phyloP scores from a whole-genome alignment of 164 flowering plant species.

The Vitis riparia region DNA sequence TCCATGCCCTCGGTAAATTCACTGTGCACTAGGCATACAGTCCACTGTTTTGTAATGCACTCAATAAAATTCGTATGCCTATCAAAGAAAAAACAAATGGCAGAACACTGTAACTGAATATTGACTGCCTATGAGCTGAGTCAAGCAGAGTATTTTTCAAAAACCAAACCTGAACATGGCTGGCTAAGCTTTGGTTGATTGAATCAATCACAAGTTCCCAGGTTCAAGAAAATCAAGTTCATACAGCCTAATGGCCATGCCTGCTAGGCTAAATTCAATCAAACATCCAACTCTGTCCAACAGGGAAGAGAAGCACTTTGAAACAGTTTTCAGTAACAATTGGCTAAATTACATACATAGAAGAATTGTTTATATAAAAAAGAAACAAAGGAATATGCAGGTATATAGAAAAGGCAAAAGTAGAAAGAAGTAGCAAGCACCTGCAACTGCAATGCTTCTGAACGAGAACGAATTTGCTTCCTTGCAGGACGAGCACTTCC shows the following conservation, averaged over 20 bases:
- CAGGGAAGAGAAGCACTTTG: neutral
- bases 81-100: no score
- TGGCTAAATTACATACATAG: neutral
- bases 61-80: no score
- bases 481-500: slow-evolving; percentile 95
- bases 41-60: no score
- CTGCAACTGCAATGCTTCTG: slow-evolving; percentile 93
- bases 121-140: no score
- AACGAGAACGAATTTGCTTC: slow-evolving; percentile 77
- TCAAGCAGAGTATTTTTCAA: no score
- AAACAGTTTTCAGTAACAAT: neutral
- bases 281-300: neutral
- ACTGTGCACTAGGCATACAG: no score
- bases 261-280: neutral
- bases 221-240: neutral
- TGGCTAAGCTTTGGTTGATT: neutral
- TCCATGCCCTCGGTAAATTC: no score
- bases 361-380: neutral
- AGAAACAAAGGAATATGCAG: neutral
- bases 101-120: no score
- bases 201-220: neutral
- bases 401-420: neutral
- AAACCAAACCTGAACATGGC: neutral
- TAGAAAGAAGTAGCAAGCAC: slow-evolving; percentile 32
- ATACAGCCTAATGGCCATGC: neutral